Conservation (phyloP, 2,329 filamentous ascomycete genomes). For the Colletotrichum abscissum region DNA sequence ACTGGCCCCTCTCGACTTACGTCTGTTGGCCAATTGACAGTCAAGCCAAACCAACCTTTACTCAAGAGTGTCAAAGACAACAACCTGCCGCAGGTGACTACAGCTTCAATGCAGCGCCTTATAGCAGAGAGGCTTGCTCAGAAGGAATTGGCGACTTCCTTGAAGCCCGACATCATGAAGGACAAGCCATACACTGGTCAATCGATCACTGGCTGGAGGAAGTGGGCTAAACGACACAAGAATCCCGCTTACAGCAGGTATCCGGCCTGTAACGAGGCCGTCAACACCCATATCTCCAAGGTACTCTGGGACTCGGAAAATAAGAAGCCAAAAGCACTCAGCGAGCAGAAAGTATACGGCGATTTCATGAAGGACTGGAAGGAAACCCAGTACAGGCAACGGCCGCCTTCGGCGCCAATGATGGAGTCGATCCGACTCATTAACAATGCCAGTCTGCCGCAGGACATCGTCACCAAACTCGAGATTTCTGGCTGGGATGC, state of each 20-base stretch:
- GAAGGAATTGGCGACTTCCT: not conserved
- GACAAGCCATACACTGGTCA: not conserved
- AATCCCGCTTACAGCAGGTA: not conserved
- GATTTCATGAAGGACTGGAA: not conserved
- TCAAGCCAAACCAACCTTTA: not conserved
- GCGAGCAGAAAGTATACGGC: not conserved
- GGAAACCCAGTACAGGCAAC: not conserved
- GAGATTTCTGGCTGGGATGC: conserved; percentile 6
- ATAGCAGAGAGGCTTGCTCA: not conserved
- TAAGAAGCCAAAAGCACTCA: not conserved
- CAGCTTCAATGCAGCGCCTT: not conserved
- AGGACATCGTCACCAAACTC: not conserved
- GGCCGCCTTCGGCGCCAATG: not conserved
- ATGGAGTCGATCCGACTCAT: conserved; percentile 10
- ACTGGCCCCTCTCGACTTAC: not conserved
- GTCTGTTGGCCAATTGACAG: not conserved
- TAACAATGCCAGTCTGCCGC: not conserved
- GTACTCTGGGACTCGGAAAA: not conserved
- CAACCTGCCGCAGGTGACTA: not conserved
- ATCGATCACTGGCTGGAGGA: not conserved
- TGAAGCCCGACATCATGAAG: not conserved
- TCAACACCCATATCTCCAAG: not conserved
- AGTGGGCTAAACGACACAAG: conserved; percentile 1
- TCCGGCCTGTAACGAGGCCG: not conserved
- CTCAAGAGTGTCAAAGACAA: not conserved